Percentiles rank a stretch among this genome's conserved stretches.
Conservation (phyloP, 2,329 filamentous ascomycete species). For the Aspergillus fijiensis region DNA sequence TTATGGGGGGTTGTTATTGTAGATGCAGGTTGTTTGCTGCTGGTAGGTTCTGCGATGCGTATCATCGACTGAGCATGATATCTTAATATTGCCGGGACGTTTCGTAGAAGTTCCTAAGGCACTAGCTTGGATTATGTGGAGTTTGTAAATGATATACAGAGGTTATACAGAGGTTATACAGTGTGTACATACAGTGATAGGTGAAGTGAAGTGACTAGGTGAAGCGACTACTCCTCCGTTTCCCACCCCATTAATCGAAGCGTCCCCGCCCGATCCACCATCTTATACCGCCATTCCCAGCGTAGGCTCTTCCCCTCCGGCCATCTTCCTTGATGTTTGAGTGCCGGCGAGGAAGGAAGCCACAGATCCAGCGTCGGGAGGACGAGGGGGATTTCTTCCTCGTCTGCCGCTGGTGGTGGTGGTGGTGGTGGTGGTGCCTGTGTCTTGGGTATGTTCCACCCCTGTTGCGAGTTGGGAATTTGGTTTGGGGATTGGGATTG, state of each 20-base stretch:
- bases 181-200: too few species aligned
- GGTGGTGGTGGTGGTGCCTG: background rate
- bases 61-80: too few species aligned
- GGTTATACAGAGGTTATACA: constrained; percentile 17
- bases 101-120: too few species aligned
- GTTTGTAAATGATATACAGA: constrained; percentile 7
- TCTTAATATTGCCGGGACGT: too few species aligned
- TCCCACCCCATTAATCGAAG: constrained; percentile 33
- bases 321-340: background rate
- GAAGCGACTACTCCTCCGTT: constrained; percentile 19
- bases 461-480: too few species aligned
- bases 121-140: too few species aligned
- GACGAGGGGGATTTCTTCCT: constrained; percentile 21
- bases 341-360: constrained; percentile 16
- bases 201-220: background rate
- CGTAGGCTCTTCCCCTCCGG: constrained; percentile 13
- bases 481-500: too few species aligned
- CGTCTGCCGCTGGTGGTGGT: background rate
- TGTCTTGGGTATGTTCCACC: too few species aligned
- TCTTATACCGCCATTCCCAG: constrained; percentile 45
- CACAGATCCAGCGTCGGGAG: constrained; percentile 30
- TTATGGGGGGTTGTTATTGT: too few species aligned
- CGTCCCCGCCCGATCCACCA: constrained; percentile 32
- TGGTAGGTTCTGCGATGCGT: too few species aligned
- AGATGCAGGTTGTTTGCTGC: too few species aligned